Evolutionary conservation across 345 rosid genomes (phyloP).

Genomic region (Sapria himalayana): DNA sequence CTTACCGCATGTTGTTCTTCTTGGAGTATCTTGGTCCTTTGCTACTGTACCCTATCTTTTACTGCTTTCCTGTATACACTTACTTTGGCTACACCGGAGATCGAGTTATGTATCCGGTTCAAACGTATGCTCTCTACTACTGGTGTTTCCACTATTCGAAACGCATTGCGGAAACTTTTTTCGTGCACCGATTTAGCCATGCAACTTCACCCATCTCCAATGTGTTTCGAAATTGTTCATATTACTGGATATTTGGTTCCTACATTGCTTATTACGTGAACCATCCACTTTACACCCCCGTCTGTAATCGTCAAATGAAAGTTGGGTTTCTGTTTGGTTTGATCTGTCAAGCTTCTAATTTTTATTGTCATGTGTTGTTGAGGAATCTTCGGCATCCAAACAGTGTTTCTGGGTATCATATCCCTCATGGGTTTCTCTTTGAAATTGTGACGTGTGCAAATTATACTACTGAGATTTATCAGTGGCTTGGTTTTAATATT

Average conservation of each 20-base stretch:
- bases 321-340: conserved; percentile 79
- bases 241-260: conserved; percentile 81
- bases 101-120: conserved; percentile 55
- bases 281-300: conserved; percentile 89
- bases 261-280: conserved; percentile 82
- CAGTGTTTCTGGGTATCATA: conserved; percentile 77
- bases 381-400: conserved; percentile 53
- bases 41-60: conserved; percentile 65
- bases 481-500: conserved; percentile 91
- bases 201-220: conserved; percentile 83
- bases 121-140: conserved; percentile 78
- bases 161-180: conserved; percentile 88
- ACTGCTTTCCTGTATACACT: conserved; percentile 64
- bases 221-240: conserved; percentile 86
- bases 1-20: conserved; percentile 89
- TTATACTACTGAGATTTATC: conserved; percentile 90
- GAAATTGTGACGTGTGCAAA: conserved; percentile 94
- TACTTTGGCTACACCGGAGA: conserved; percentile 51
- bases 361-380: conserved; percentile 74
- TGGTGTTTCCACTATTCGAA: conserved; percentile 97
- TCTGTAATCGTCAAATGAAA: conserved; percentile 75
- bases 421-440: conserved; percentile 80
- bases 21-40: conserved; percentile 85
- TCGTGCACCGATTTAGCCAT: conserved; percentile 80
- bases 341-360: conserved; percentile 61